Percentiles rank a stretch among this genome's conserved stretches.
These are phyloP conservation scores for Botrytis hyacinthi DNA, from an alignment of 2,329 filamentous ascomycete species.

Conservation along the genomic window DNA sequence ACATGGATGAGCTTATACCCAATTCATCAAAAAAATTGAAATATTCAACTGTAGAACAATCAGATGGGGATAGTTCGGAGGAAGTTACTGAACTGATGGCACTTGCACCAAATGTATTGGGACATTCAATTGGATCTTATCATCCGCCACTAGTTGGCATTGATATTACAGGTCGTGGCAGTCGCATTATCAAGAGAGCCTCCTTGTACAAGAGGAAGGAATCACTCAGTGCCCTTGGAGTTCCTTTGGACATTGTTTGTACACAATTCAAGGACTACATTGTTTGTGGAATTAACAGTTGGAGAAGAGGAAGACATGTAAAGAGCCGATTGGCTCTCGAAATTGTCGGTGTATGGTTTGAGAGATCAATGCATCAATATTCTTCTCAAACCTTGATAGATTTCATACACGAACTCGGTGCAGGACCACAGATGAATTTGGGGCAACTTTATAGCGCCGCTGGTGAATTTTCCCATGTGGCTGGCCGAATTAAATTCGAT, in stretches of 20 bases:
- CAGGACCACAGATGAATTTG: neutral
- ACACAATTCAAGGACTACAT: neutral
- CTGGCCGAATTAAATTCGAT: neutral
- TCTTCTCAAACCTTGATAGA: neutral
- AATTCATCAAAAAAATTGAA: neutral
- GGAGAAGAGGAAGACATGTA: too few relatives aligned
- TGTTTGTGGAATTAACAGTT: neutral
- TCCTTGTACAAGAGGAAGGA: neutral
- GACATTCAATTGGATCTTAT: neutral
- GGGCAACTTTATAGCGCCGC: neutral
- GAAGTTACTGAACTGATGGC: neutral
- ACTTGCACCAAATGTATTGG: neutral
- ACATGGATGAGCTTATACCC: neutral
- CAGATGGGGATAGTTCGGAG: neutral
- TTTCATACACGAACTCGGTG: neutral
- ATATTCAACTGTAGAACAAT: neutral
- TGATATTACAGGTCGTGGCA: neutral
- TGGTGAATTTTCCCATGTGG: too few relatives aligned
- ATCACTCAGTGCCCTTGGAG: neutral
- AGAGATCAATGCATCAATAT: too few relatives aligned
- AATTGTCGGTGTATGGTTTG: neutral
- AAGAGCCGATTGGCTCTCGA: neutral
- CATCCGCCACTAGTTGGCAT: neutral
- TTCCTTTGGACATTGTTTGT: neutral
- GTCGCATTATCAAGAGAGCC: neutral